Conservation (phyloP, 495 filamentous ascomycete species). For the Glarea lozoyensis region DNA sequence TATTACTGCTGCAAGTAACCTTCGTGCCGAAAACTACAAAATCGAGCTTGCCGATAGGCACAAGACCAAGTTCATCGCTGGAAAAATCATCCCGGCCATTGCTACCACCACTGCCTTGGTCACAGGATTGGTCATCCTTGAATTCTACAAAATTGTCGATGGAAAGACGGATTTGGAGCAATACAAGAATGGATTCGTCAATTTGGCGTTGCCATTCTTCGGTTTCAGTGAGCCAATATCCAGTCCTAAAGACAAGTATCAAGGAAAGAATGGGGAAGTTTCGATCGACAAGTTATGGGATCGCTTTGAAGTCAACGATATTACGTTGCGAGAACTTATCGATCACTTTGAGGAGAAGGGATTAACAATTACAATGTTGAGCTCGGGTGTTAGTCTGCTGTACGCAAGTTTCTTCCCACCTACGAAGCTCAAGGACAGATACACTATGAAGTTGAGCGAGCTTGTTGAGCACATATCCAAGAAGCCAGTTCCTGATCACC, state of each 20-base stretch:
- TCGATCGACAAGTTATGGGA: conserved; percentile 96
- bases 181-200: conserved; percentile 98
- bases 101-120: conserved; percentile 95
- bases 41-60: conserved; percentile 87
- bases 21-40: conserved; percentile 95
- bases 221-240: conserved; percentile 95
- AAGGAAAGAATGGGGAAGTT: conserved; percentile 65
- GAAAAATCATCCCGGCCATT: conserved; percentile 99
- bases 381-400: conserved; percentile 91
- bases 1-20: conserved; percentile 93
- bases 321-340: conserved; percentile 77
- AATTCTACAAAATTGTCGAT: conserved; percentile 95
- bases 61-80: conserved; percentile 98
- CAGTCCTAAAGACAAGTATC: conserved; percentile 85
- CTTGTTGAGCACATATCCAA: conserved; percentile 83
- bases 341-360: conserved; percentile 72
- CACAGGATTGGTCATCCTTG: conserved; percentile 84
- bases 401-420: conserved; percentile 93
- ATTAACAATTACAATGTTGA: conserved; percentile 82
- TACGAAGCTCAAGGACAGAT: conserved; percentile 72
- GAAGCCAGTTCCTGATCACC: conserved; percentile 83
- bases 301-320: conserved; percentile 84
- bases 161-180: conserved; percentile 92
- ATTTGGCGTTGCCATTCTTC: conserved; percentile 93
- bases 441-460: conserved; percentile 58